Evolutionary conservation across 257 asterid species (phyloP).

Genomic region (Fraxinus quadrangulata): DNA sequence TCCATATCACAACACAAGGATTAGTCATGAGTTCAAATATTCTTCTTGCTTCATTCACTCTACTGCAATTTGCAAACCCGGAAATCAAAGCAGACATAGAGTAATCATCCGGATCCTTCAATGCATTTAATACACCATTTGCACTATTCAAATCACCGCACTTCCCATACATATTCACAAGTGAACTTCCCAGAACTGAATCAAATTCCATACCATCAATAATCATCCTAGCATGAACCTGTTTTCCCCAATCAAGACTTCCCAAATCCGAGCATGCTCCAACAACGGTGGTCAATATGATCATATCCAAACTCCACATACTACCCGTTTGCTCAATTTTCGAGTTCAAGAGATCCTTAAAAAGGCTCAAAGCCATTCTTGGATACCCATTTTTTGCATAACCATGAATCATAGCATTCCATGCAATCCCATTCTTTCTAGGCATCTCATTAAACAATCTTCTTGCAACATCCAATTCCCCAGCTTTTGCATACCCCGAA

Average conservation of each 20-base stretch:
- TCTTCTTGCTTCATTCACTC: constrained; percentile 67
- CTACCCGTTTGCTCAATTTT: constrained; percentile 32
- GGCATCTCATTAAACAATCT: constrained; percentile 66
- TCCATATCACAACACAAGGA: constrained; percentile 72
- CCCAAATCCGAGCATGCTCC: constrained; percentile 65
- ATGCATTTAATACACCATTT: constrained; percentile 32
- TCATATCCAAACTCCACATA: constrained; percentile 42
- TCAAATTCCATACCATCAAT: constrained; percentile 53
- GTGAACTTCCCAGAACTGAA: constrained; percentile 66
- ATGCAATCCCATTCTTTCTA: constrained; percentile 53
- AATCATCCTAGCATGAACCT: constrained; percentile 68
- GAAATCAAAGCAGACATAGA: constrained; percentile 76
- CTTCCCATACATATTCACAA: constrained; percentile 80
- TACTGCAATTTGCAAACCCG: constrained; percentile 57
- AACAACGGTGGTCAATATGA: constrained; percentile 57
- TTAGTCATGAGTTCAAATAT: constrained; percentile 44
- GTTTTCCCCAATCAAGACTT: constrained; percentile 62
- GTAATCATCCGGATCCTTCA: constrained; percentile 63
- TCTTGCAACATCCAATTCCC: constrained; percentile 54
- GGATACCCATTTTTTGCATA: constrained; percentile 54
- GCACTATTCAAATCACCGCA: constrained; percentile 71
- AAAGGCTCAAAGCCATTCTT: constrained; percentile 47
- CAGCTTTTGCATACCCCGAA: constrained; percentile 50
- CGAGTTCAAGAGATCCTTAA: constrained; percentile 50
- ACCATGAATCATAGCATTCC: constrained; percentile 77